Percentiles rank a stretch among this genome's conserved stretches.
Evolutionary conservation across 768 basidiomycete genomes (phyloP).

Genomic region (Phaffia tasmanica): DNA sequence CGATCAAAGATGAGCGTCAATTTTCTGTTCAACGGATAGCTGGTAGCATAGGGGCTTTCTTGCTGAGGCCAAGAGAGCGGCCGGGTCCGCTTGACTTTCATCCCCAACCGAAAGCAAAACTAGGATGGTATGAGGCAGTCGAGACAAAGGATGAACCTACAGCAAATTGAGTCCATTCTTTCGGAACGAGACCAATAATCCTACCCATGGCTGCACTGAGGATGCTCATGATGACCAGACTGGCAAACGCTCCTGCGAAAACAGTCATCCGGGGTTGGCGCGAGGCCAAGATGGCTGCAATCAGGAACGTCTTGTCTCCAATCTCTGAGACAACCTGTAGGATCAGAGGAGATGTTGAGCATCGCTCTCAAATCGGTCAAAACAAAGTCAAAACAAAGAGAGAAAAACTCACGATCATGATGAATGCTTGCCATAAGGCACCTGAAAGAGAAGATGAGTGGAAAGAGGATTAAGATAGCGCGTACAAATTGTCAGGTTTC

Average conservation of each 20-base stretch:
- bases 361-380: neutral
- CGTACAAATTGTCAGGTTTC: no score
- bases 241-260: conserved; percentile 76
- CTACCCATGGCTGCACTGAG: conserved; percentile 90
- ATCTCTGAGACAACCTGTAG: conserved; percentile 54
- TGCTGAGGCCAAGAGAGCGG: neutral
- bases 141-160: conserved; percentile 11
- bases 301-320: conserved; percentile 54
- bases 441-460: no score
- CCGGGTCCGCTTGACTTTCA: neutral
- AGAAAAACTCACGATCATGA: conserved; percentile 66
- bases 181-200: conserved; percentile 44
- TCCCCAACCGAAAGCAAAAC: neutral
- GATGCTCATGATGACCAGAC: conserved; percentile 83
- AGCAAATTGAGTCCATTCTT: conserved; percentile 25
- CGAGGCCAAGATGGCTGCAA: conserved; percentile 71
- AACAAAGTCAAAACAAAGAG: neutral
- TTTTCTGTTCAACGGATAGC: neutral
- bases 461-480: no score
- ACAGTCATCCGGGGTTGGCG: conserved; percentile 69
- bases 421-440: conserved; percentile 64
- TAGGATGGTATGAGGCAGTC: neutral
- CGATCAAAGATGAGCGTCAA: neutral
- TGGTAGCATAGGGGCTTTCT: neutral
- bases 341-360: neutral